Conservation (phyloP, 2,329 filamentous ascomycete genomes). For the Dendrostoma leiphaemia region DNA sequence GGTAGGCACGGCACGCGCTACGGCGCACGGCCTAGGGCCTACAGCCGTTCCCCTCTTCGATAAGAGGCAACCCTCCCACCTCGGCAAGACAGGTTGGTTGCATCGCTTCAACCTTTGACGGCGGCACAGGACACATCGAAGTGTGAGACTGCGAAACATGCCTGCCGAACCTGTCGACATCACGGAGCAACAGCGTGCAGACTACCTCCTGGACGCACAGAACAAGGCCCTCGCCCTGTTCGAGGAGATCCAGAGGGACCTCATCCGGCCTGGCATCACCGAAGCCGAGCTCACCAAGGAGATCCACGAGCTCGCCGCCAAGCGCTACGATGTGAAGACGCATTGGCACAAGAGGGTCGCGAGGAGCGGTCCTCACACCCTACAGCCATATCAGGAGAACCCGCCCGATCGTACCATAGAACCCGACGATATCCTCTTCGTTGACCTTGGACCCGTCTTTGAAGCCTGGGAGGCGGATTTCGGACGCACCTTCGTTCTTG, state of each 20-base stretch:
- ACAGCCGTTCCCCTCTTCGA: neutral
- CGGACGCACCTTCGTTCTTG: constrained; percentile 49
- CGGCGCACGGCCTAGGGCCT: too few relatives aligned
- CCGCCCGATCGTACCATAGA: constrained; percentile 47
- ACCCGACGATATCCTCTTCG: constrained; percentile 47
- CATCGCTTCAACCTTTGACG: too few relatives aligned
- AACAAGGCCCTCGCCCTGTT: constrained; percentile 44
- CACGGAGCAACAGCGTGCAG: constrained; percentile 27
- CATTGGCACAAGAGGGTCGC: constrained; percentile 54
- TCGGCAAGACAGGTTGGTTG: neutral
- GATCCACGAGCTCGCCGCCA: constrained; percentile 42
- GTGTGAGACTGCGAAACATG: too few relatives aligned
- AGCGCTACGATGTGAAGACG: constrained; percentile 41
- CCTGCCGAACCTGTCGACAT: constrained; percentile 2
- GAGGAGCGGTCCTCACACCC: constrained; percentile 47
- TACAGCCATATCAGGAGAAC: constrained; percentile 46
- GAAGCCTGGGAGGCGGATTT: constrained; percentile 54
- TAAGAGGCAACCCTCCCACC: neutral
- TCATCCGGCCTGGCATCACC: constrained; percentile 45
- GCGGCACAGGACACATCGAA: too few relatives aligned
- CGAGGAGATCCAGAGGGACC: constrained; percentile 41
- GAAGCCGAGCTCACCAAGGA: constrained; percentile 46
- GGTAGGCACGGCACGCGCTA: neutral
- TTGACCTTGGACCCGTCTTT: constrained; percentile 52
- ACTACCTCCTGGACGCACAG: constrained; percentile 43